Evolutionary conservation across 257 asterid genomes (phyloP).

Genomic region (Nicotiana noctiflora): DNA sequence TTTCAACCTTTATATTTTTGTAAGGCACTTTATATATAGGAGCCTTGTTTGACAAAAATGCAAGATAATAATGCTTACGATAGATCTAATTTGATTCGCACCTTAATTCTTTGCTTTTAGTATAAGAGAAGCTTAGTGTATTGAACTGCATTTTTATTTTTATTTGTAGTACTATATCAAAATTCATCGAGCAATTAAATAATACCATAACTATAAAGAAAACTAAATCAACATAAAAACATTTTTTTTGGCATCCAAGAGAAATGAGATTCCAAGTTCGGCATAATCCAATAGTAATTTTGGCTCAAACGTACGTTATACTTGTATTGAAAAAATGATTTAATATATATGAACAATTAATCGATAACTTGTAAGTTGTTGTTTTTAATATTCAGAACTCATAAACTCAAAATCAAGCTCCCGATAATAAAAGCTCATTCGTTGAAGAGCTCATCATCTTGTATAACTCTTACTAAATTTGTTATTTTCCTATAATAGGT

Average conservation of each 20-base stretch:
- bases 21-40: background rate
- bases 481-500: background rate
- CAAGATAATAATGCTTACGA: accelerated
- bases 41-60: background rate
- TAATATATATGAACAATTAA: no score
- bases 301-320: accelerated
- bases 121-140: background rate
- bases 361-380: no score
- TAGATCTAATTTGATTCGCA: background rate
- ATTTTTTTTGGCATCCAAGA: no score
- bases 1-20: background rate
- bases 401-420: no score
- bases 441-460: background rate
- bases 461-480: background rate
- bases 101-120: background rate
- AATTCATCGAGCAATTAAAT: background rate
- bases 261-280: no score
- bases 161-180: background rate
- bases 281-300: no score
- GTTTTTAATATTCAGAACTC: no score
- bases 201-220: no score
- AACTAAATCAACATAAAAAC: background rate
- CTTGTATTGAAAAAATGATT: no score
- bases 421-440: no score
- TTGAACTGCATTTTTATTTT: background rate